These are phyloP conservation scores for Tinospora cordifolia DNA, from an alignment of 164 flowering plant genomes.

Conservation along the genomic window DNA sequence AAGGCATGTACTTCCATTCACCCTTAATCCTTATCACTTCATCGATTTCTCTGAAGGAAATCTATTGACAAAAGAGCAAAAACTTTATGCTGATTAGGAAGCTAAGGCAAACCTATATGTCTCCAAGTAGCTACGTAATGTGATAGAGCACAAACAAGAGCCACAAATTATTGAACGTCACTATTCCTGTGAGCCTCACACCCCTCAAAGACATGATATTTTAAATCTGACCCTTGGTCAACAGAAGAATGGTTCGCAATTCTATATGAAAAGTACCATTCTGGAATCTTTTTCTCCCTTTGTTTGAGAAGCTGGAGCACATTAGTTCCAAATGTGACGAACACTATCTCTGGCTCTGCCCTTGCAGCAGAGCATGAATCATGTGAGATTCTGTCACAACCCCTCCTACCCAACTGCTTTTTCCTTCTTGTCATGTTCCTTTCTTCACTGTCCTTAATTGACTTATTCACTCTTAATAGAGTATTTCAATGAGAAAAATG, in stretches of 20 bases:
- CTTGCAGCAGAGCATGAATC: neutral
- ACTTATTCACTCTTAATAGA: neutral
- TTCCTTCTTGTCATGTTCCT: neutral
- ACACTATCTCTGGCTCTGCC: neutral
- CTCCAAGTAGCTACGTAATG: neutral
- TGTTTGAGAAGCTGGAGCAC: neutral
- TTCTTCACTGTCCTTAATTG: neutral
- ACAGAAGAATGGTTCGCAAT: neutral
- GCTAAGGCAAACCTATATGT: neutral
- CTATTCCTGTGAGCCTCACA: neutral
- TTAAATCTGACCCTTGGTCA: neutral
- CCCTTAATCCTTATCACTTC: no score
- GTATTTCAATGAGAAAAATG: neutral
- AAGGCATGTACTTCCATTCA: no score
- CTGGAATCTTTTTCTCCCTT: neutral
- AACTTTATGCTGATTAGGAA: neutral
- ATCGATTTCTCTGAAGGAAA: no score
- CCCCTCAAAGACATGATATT: neutral
- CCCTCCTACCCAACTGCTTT: no score
- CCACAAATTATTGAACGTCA: conserved; percentile 1
- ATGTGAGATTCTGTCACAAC: neutral
- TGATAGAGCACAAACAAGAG: neutral
- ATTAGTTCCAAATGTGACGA: no score
- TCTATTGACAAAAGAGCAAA: no score
- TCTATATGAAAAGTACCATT: neutral